These are phyloP conservation scores for Dipodascus albidus DNA, from an alignment of 805 yeast genomes.

Conservation along the genomic window DNA sequence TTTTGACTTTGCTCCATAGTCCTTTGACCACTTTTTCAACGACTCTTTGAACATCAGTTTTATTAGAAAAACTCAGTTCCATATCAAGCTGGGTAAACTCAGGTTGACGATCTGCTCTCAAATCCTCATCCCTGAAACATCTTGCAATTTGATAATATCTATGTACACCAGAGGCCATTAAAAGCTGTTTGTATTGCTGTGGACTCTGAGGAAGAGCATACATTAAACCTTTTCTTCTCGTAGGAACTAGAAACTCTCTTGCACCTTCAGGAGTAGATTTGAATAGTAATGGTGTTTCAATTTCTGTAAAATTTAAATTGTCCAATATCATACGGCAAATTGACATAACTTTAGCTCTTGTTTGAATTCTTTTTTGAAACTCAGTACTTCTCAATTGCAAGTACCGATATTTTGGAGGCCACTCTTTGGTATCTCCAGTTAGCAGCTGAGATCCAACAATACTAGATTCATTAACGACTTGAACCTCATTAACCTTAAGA, in stretches of 20 bases:
- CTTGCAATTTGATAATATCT: constrained; percentile 83
- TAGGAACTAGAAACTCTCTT: constrained; percentile 88
- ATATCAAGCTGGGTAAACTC: constrained; percentile 96
- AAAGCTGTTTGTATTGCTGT: constrained; percentile 88
- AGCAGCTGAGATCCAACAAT: constrained; percentile 59
- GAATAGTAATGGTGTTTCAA: constrained; percentile 88
- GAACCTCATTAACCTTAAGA: constrained; percentile 38
- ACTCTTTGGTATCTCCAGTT: constrained; percentile 42
- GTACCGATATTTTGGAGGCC: constrained; percentile 74
- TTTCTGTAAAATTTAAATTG: constrained; percentile 48
- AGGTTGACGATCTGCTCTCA: constrained; percentile 91
- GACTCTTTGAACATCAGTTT: constrained; percentile 51
- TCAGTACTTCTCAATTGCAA: constrained; percentile 53
- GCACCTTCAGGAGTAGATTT: constrained; percentile 99
- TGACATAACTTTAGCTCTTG: constrained; percentile 26
- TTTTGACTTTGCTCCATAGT: constrained; percentile 44
- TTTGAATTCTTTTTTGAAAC: constrained; percentile 19
- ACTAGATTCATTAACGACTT: constrained; percentile 51
- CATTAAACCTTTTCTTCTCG: constrained; percentile 48
- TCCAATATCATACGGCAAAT: constrained; percentile 30
- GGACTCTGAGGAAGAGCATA: constrained; percentile 97
- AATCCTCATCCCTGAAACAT: constrained; percentile 94
- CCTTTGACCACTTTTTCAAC: constrained; percentile 45
- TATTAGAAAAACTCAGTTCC: constrained; percentile 78
- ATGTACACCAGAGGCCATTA: constrained; percentile 89